phyloP scores from a whole-genome alignment of 83 land plant species.

The Diphasiastrum complanatum region DNA sequence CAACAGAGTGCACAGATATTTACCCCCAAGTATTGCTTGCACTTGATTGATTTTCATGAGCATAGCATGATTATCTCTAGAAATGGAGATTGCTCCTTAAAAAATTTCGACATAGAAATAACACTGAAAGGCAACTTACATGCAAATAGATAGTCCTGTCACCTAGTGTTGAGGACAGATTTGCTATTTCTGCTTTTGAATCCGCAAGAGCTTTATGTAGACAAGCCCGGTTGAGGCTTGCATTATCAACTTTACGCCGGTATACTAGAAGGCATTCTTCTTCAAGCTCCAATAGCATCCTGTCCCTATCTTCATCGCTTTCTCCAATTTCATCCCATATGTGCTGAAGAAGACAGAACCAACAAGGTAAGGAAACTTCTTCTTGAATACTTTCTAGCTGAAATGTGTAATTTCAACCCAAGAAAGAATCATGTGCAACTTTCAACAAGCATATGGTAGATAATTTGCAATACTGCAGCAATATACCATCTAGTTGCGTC shows the following conservation, averaged over 20 bases:
- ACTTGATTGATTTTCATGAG: neutral
- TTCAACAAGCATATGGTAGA: too few relatives aligned
- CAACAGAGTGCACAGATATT: neutral
- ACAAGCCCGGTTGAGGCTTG: conserved; percentile 22
- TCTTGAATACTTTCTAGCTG: too few relatives aligned
- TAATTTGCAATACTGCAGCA: too few relatives aligned
- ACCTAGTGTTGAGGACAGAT: conserved; percentile 23
- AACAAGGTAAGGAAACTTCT: neutral
- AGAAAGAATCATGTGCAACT: too few relatives aligned
- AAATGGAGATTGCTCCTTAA: too few relatives aligned
- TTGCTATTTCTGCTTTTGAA: conserved; percentile 26
- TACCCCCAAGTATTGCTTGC: neutral
- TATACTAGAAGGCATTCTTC: conserved; percentile 30
- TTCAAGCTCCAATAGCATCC: conserved; percentile 27
- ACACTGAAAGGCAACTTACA: conserved; percentile 9
- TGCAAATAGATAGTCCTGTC: conserved; percentile 9
- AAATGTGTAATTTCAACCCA: too few relatives aligned
- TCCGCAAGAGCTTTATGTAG: conserved; percentile 26
- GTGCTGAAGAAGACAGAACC: conserved; percentile 16
- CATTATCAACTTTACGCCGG: conserved; percentile 27
- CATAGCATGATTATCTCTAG: neutral
- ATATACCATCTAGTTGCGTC: too few relatives aligned
- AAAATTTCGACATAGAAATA: neutral
- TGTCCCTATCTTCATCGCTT: conserved; percentile 26
- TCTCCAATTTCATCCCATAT: conserved; percentile 34